Percentiles rank a stretch among this genome's conserved stretches.
Evolutionary conservation across 202 grass and related monocot genomes (phyloP).

Genomic region (Eragrostis tef): DNA sequence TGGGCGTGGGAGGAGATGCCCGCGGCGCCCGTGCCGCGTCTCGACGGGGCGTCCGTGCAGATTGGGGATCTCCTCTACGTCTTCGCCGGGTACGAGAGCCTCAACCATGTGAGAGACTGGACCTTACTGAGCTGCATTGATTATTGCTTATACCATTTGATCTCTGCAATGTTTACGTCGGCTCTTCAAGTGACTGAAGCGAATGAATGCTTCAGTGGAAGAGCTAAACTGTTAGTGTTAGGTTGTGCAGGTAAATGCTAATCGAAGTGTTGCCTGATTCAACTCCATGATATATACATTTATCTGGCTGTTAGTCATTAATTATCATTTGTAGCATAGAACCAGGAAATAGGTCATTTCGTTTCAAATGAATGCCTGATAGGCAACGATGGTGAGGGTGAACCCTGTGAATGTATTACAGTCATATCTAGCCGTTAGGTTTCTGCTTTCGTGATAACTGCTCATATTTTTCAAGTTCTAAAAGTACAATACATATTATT

Average conservation of each 20-base stretch:
- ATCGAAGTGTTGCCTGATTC: neutral
- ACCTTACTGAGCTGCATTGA: neutral
- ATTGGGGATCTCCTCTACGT: slow-evolving; percentile 74
- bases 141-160: no score
- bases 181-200: neutral
- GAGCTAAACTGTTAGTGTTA: neutral
- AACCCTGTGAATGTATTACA: neutral
- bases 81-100: slow-evolving; percentile 68
- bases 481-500: no score
- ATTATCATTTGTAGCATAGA: neutral
- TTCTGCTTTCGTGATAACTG: neutral
- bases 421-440: neutral
- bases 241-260: neutral
- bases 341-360: neutral
- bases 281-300: neutral
- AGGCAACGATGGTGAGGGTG: neutral
- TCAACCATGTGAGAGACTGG: slow-evolving; percentile 67
- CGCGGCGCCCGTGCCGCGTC: slow-evolving; percentile 75
- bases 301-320: neutral
- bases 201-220: neutral
- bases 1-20: slow-evolving; percentile 85
- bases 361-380: neutral
- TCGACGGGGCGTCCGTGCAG: slow-evolving; percentile 74
- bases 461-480: no score
- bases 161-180: neutral